Evolutionary conservation across 2,329 filamentous ascomycete genomes (phyloP).

Genomic region (Tothia fuscella): DNA sequence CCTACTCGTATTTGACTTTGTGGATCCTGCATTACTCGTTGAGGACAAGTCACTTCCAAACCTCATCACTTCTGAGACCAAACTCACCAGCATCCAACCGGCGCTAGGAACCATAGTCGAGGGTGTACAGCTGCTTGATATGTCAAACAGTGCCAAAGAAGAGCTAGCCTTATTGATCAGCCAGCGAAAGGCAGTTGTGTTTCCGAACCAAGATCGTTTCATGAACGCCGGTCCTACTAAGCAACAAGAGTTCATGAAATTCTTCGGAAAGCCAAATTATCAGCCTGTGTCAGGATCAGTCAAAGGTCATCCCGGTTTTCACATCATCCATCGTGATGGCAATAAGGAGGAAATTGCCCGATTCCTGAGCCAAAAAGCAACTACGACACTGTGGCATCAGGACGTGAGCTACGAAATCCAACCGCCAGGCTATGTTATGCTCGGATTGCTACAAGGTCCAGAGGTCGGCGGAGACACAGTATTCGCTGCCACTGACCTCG

Average conservation of each 20-base stretch:
- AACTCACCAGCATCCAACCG: slow-evolving; percentile 17
- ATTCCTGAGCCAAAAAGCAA: slow-evolving; percentile 32
- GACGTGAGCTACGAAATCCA: slow-evolving; percentile 38
- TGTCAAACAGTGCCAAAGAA: slow-evolving; percentile 36
- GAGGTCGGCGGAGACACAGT: slow-evolving; percentile 39
- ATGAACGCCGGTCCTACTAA: slow-evolving; percentile 31
- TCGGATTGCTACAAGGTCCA: slow-evolving; percentile 37
- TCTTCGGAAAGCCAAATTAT: slow-evolving; percentile 35
- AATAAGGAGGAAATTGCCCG: slow-evolving; percentile 31
- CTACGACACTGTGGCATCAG: slow-evolving; percentile 38
- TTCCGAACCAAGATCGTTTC: slow-evolving; percentile 40
- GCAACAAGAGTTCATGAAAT: slow-evolving; percentile 32
- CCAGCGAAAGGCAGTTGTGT: slow-evolving; percentile 35
- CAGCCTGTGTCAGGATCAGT: slow-evolving; percentile 33
- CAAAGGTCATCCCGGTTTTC: slow-evolving; percentile 31
- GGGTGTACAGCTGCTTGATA: slow-evolving; percentile 35
- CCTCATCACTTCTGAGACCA: slow-evolving; percentile 14
- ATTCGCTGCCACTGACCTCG: slow-evolving; percentile 33
- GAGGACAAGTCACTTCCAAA: slow-evolving; percentile 3
- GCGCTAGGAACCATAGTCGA: slow-evolving; percentile 24
- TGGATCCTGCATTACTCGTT: neutral
- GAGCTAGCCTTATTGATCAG: slow-evolving; percentile 34
- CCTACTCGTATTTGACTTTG: neutral
- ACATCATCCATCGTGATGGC: slow-evolving; percentile 34
- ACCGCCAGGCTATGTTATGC: slow-evolving; percentile 35